A percentile compares a stretch with the other conserved stretches of the same genome.
These are phyloP conservation scores for Saturnispora besseyi DNA, from an alignment of 805 yeast species.

Conservation along the genomic window DNA sequence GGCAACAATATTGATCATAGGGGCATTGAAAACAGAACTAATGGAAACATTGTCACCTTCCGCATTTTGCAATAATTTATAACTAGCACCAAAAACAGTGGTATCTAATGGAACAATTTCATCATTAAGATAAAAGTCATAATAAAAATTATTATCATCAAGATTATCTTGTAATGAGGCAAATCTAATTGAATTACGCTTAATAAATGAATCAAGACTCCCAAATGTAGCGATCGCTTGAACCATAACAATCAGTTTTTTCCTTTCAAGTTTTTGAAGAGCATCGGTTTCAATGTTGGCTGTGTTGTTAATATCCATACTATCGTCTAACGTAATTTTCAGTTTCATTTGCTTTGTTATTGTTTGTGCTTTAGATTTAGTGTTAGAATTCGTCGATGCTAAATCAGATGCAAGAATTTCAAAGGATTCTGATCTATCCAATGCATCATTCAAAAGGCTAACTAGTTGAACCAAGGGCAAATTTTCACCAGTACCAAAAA, in stretches of 20 bases:
- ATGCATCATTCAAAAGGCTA: constrained; percentile 57
- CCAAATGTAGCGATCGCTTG: constrained; percentile 56
- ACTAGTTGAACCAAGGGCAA: constrained; percentile 40
- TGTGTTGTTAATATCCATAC: not conserved
- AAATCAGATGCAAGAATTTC: constrained; percentile 41
- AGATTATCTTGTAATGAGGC: constrained; percentile 13
- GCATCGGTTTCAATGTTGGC: constrained; percentile 10
- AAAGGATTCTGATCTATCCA: constrained; percentile 67
- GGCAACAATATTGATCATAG: constrained; percentile 41
- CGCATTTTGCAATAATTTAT: constrained; percentile 36
- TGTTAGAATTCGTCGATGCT: constrained; percentile 9
- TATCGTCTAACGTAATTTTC: constrained; percentile 32
- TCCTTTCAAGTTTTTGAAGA: constrained; percentile 25
- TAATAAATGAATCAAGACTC: constrained; percentile 40
- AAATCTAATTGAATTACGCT: constrained; percentile 31
- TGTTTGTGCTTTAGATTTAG: constrained; percentile 38
- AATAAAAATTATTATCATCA: constrained; percentile 25
- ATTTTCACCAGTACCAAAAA: constrained; percentile 22
- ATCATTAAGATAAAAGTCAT: constrained; percentile 52
- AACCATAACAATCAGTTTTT: constrained; percentile 33
- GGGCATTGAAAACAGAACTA: constrained; percentile 47
- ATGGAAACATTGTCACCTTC: constrained; percentile 33
- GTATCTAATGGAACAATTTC: constrained; percentile 53
- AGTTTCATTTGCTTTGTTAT: constrained; percentile 67
- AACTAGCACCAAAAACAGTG: constrained; percentile 70